Base-by-base conservation (phyloP, 1,284 basidiomycete genomes). In the Volvariella surrecta region DNA sequence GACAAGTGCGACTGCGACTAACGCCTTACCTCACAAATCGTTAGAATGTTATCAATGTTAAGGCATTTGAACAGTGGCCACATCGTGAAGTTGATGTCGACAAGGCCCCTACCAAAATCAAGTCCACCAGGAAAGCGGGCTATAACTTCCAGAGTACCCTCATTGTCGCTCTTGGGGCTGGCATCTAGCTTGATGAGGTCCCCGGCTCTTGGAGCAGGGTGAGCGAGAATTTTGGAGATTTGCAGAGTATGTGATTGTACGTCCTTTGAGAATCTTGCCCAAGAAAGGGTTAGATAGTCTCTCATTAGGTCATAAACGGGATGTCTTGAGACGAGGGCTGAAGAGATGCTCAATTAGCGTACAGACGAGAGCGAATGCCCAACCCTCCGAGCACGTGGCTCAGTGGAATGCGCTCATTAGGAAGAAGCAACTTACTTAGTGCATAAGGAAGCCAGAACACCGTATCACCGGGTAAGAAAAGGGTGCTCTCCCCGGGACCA, bases 31-130 rank as follows among this genome's bases (percentile, higher is more conserved):
- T 98, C 94, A 58, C 91, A 91, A 46, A 92, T 87, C 19, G 89
- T 93, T 46, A 98, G 65, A 48, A 98, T 88, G 57, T 96, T 93
- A 60, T 96, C 94, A 46, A 97, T 77, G 54, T 93, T 93, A 46
- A 98, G 65, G 50, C 87, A 88, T 60, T 95, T 90, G 76, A 98
- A 97, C 43, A 98, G 60, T 0, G 94, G 94, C 92, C 93, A 98
- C 79, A 96, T 90, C 39, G 92, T 91, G 58, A 95, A 94, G 60
- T 90, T 90, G 54, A 88, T 85, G 52, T 90, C 86, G 20, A 90
- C 86, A 42, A 90, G 65, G 3, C 86, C 87, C 42, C 80, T 74
- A 16, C 87, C 86, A 55, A 90, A 90, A 60, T 90, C 86, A 37
- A 90, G 71, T 13, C 87, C 87, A 28, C 86, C 86, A 20, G 86